Evolutionary conservation across 176 grass and related monocot genomes (phyloP).

Genomic region (Carex scoparia): DNA sequence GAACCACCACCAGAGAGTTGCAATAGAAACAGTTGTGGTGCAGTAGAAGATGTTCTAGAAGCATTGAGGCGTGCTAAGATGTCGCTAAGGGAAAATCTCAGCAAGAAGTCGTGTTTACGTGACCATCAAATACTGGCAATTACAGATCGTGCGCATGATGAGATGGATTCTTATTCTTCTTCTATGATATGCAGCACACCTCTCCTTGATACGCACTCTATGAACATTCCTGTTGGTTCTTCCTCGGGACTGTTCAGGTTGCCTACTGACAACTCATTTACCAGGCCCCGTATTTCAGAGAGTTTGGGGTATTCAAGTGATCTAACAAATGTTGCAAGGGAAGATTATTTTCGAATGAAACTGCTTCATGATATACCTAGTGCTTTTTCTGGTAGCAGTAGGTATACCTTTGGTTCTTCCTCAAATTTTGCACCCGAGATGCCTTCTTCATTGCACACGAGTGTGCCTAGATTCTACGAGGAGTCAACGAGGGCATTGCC

Average conservation of each 20-base stretch:
- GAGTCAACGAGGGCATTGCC: slow-evolving; percentile 17
- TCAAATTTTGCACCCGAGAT: slow-evolving; percentile 12
- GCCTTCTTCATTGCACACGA: slow-evolving; percentile 6
- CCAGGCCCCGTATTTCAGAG: slow-evolving; percentile 10
- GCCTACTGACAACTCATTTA: slow-evolving; percentile 58
- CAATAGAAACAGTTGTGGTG: not conserved
- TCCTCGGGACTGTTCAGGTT: slow-evolving; percentile 62
- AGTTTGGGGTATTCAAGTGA: slow-evolving; percentile 30
- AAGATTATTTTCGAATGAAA: slow-evolving; percentile 6
- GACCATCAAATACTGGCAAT: slow-evolving; percentile 36
- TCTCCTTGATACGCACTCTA: slow-evolving; percentile 8
- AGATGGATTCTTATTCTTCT: slow-evolving; percentile 6
- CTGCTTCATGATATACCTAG: slow-evolving; percentile 28
- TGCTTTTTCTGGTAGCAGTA: slow-evolving; percentile 27
- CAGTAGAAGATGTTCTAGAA: slow-evolving; percentile 44
- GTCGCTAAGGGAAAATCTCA: slow-evolving; percentile 45
- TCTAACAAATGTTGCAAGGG: slow-evolving; percentile 16
- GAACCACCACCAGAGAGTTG: slow-evolving; percentile 18
- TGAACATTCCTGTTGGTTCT: slow-evolving; percentile 40
- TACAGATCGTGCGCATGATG: slow-evolving; percentile 22
- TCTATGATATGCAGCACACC: not conserved
- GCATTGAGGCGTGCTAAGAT: slow-evolving; percentile 64
- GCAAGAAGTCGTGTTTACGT: slow-evolving; percentile 10
- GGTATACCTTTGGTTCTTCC: slow-evolving; percentile 18
- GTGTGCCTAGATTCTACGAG: slow-evolving; percentile 14